Evolutionary conservation across 441 rosid species (phyloP).

Genomic region (Flueggea neowawraea): DNA sequence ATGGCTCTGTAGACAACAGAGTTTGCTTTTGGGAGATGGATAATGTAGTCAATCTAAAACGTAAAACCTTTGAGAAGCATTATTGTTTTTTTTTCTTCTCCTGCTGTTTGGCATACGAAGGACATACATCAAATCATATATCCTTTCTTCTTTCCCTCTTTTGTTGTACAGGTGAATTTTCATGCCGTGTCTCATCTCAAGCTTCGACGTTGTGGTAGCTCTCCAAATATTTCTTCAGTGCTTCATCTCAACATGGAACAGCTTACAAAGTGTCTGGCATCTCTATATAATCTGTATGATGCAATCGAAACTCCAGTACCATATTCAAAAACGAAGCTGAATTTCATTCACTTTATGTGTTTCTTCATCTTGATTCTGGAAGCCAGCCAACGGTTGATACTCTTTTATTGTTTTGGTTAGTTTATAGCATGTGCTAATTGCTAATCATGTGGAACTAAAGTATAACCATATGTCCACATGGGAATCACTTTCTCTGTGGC

Average conservation of each 20-base stretch:
- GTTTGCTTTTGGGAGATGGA: no score
- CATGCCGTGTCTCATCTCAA: slow-evolving; percentile 71
- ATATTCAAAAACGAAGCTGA: slow-evolving; percentile 58
- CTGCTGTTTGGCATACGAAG: neutral
- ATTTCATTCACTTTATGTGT: slow-evolving; percentile 72
- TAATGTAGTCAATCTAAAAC: no score
- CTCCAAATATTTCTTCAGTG: slow-evolving; percentile 45
- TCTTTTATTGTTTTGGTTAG: slow-evolving; percentile 15
- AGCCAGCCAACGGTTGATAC: slow-evolving; percentile 54
- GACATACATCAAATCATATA: neutral
- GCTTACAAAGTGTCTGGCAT: slow-evolving; percentile 62
- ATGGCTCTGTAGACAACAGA: no score
- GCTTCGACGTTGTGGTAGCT: slow-evolving; percentile 41
- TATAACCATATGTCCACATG: slow-evolving; percentile 38
- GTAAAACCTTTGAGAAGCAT: no score
- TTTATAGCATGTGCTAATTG: neutral
- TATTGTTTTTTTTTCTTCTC: no score
- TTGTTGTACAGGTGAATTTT: slow-evolving; percentile 57
- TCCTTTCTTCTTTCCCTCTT: slow-evolving; percentile 6
- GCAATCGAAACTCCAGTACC: slow-evolving; percentile 37
- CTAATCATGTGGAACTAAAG: slow-evolving; percentile 6
- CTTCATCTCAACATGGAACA: slow-evolving; percentile 89
- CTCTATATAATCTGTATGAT: slow-evolving; percentile 74
- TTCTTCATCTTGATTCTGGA: slow-evolving; percentile 69
- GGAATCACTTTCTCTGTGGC: slow-evolving; percentile 82